Percentiles rank a stretch among this genome's conserved stretches.
Conservation (phyloP, 257 asterid species). For the Solanum phureja region DNA sequence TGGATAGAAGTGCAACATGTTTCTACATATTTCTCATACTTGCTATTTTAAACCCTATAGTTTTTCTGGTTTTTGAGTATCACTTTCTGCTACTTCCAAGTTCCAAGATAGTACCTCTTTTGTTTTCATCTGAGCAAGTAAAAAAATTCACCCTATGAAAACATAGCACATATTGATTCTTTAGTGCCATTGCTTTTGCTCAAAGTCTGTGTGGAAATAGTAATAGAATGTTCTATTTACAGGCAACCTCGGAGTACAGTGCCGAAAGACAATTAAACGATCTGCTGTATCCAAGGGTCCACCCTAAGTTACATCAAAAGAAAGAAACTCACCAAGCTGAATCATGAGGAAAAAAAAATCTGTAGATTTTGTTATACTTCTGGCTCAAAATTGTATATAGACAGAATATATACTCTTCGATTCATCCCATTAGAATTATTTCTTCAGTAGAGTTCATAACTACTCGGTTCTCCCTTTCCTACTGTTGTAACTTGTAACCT, state of each 20-base stretch:
- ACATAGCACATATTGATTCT: neutral
- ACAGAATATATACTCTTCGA: neutral
- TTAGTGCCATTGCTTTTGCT: neutral
- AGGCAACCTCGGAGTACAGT: slow-evolving; percentile 92
- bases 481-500: neutral
- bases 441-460: neutral
- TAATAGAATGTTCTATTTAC: slow-evolving; percentile 11
- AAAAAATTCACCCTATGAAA: neutral
- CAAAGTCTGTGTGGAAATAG: neutral
- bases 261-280: slow-evolving; percentile 83
- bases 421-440: neutral
- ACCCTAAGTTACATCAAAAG: slow-evolving; percentile 45
- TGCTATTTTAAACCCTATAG: neutral
- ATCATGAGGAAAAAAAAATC: slow-evolving; percentile 14
- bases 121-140: neutral
- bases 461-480: neutral
- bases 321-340: slow-evolving; percentile 79
- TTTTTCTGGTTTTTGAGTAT: neutral
- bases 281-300: slow-evolving; percentile 65
- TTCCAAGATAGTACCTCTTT: neutral
- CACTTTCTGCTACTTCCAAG: neutral
- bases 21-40: neutral
- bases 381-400: slow-evolving; percentile 23
- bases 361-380: slow-evolving; percentile 5
- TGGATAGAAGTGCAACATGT: neutral